A percentile compares a stretch with the other conserved stretches of the same genome.
These are phyloP conservation scores for Pseudopediastrum boryanum DNA, from an alignment of 139 green algal species.

Conservation along the genomic window DNA sequence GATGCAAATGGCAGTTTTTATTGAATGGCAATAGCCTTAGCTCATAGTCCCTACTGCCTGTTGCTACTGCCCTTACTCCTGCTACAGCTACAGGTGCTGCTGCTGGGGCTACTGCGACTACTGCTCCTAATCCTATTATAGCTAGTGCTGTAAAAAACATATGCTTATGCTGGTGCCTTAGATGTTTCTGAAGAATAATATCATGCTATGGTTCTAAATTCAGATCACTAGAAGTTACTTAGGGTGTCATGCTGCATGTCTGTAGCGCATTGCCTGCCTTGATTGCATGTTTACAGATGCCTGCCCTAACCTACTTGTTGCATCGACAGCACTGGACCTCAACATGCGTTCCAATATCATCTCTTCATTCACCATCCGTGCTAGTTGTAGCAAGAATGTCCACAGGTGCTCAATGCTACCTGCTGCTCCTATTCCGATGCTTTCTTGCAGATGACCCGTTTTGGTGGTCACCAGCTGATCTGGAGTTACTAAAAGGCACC, in stretches of 20 bases:
- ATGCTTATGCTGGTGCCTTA: background rate
- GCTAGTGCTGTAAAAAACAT: background rate
- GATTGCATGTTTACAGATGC: too few species aligned
- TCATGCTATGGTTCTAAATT: background rate
- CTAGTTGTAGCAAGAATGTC: background rate
- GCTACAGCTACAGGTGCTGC: conserved; percentile 12
- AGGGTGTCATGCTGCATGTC: background rate
- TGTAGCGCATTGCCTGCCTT: background rate
- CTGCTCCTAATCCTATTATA: conserved; percentile 1
- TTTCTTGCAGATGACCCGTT: conserved; percentile 23
- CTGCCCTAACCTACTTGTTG: conserved; percentile 1
- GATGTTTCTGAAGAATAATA: background rate
- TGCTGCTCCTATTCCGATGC: background rate
- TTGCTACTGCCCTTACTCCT: conserved; percentile 11
- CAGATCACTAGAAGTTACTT: background rate
- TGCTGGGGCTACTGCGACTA: background rate
- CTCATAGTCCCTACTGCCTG: background rate
- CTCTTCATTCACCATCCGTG: background rate
- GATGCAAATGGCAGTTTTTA: background rate
- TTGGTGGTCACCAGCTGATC: background rate
- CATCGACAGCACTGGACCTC: background rate
- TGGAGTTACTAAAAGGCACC: conserved; percentile 18
- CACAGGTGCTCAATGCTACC: background rate
- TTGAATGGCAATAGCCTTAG: background rate
- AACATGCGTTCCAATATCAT: background rate